Evolutionary conservation across 352 stramenopile genomes (phyloP), one percentile per base, ranked within the genome.

Genomic region (Pythium coloratum): DNA sequence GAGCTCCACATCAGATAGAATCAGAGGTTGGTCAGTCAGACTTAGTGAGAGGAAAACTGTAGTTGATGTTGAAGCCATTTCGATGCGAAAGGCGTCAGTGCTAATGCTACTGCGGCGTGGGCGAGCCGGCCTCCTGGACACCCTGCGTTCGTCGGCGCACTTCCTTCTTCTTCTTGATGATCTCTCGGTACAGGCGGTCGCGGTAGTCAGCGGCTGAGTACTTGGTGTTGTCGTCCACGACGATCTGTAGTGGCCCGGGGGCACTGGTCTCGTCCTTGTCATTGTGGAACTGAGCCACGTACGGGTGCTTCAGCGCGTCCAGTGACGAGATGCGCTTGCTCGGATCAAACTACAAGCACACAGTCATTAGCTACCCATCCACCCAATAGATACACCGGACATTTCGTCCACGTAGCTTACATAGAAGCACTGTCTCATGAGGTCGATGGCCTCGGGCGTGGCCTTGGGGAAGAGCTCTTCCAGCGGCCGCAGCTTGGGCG

Each of bases 201-300:
- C 94, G 83, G 71, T 98, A 98, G 78, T 98, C 92, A 14, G 88
- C 88, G 9, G 92, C 92, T 33, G 89, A 97, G 66, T 97, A 95
- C 76, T 98, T 98, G 64, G 91, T 97, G 73, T 98, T 98, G 81
- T 98, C 94, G 69, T 98, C 89, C 49, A 98, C 85, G 20, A 95
- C 83, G 62, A 98, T 97, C 66, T 92, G 81, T 50, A 88, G 73
- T 46, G 81, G 78, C 20, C 69, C 86, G 0, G 82, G 80, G 2
- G 86, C 86, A 49, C 76, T 82, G 26, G 88, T 82, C 63, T 99
- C 96, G 59, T 98, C 88, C 71, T 98, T 96, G n/a, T 94, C 84
- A 64, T 98, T 96, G 77, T 98, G 95, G 73, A 99, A 98, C 68
- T 98, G 90, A 20, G 89, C 81, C 42, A 99, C 90, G 74, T 97